Conservation (phyloP, 257 asterid species). For the Handroanthus guayacan region DNA sequence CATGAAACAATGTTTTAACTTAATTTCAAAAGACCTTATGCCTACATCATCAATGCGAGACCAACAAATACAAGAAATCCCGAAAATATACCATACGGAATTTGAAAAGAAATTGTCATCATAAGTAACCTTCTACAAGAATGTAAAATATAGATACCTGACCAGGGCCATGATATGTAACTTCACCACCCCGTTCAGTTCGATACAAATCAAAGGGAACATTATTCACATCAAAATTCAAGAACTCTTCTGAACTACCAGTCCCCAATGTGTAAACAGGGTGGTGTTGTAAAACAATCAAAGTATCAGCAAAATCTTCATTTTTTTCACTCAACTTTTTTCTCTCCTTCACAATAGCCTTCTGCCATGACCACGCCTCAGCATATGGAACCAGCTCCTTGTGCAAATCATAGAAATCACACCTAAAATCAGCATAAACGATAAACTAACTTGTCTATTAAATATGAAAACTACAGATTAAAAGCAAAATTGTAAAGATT, state of each 20-base stretch:
- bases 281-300: constrained; percentile 79
- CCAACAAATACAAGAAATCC: background rate
- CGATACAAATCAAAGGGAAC: constrained; percentile 72
- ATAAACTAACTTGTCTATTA: background rate
- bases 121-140: too few relatives aligned
- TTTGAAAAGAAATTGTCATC: background rate
- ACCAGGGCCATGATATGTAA: constrained; percentile 98
- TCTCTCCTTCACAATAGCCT: constrained; percentile 64
- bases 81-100: background rate
- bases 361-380: constrained; percentile 94
- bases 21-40: background rate
- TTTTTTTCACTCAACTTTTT: constrained; percentile 43
- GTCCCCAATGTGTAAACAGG: constrained; percentile 95
- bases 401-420: constrained; percentile 50
- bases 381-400: constrained; percentile 66
- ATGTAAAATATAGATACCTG: constrained; percentile 54
- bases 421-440: constrained; percentile 21
- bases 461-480: background rate
- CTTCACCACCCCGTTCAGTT: constrained; percentile 95
- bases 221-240: constrained; percentile 65
- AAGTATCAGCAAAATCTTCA: constrained; percentile 67
- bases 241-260: constrained; percentile 67
- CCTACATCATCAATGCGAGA: background rate
- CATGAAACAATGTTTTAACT: too few relatives aligned
- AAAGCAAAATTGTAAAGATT: background rate